These are phyloP conservation scores for Penicillium sp. DNA, from an alignment of 2,329 filamentous ascomycete species.

Conservation along the genomic window DNA sequence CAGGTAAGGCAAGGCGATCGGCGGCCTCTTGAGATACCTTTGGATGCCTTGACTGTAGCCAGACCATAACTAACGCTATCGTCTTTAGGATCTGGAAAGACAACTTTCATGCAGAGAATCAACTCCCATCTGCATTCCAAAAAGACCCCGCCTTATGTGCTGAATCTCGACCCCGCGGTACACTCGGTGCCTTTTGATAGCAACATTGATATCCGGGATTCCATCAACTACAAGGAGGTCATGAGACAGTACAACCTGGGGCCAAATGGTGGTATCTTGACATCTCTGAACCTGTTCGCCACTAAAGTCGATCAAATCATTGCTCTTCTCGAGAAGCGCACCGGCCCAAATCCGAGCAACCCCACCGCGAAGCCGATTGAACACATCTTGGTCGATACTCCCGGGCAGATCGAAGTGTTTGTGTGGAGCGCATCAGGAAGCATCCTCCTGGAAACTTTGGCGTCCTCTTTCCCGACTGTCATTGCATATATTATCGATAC, in stretches of 20 bases:
- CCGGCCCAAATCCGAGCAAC: constrained; percentile 55
- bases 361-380: constrained; percentile 59
- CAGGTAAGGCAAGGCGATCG: constrained; percentile 56
- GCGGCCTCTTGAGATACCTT: too few species aligned
- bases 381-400: constrained; percentile 90
- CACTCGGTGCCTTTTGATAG: constrained; percentile 89
- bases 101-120: constrained; percentile 99
- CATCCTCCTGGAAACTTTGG: constrained; percentile 88
- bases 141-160: constrained; percentile 81
- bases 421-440: constrained; percentile 96
- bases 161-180: constrained; percentile 96
- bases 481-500: constrained; percentile 98
- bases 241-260: constrained; percentile 99
- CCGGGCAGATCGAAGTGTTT: constrained; percentile 97
- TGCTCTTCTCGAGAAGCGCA: constrained; percentile 81
- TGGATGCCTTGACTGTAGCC: background rate
- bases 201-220: constrained; percentile 98
- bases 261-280: constrained; percentile 94
- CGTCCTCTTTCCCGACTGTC: constrained; percentile 91
- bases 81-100: constrained; percentile 79
- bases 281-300: constrained; percentile 90
- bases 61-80: constrained; percentile 1
- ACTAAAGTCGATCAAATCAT: constrained; percentile 98
- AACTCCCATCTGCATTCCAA: constrained; percentile 86
- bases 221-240: constrained; percentile 98